Base-by-base conservation (phyloP, 495 filamentous ascomycete species). In the Chaetomidium leptoderma region DNA sequence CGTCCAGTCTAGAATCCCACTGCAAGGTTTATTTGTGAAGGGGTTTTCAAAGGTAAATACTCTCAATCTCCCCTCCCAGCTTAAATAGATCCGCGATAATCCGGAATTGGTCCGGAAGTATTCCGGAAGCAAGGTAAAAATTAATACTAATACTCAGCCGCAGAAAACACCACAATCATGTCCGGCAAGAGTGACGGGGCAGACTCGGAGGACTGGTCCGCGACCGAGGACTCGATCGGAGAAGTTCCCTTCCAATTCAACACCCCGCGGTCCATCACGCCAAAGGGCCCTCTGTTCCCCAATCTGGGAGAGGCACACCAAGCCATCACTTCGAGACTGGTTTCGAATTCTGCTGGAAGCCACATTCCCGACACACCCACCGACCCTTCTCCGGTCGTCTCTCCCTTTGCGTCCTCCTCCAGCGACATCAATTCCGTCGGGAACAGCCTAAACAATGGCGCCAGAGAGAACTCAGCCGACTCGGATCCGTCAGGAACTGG, bases 261-360 rank as follows among this genome's bases (percentile, higher is more conserved):
- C 8, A 27, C 43, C 30, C 37, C 30, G 10, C 27, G 60, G 17
- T 59, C 56, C 2, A 57, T 63, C 48, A 68, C 60, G 11, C 60
- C 63, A 8, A 68, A 61, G 37, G 56, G 56, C 24, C 17, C 54
- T 19, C 29, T 58, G 24, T 68, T 68, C 47, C 54, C 58, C 40
- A 68, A 61, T 42, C 58, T 68, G 7, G 66, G 49, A 6, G 63
- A 66, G 14, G 66, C 66, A 3, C 63, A 66, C 35, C 52, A 61
- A 44, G 63, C 68, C 32, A 71, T 71, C 53, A 71, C 56, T 3
- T 59, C 59, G 24, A 59, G 47, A 23, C 13, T 49, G 35, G 58
- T 47, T 11, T 51, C 51, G 35, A 60, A 53, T 7, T 44, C 58
- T 21, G 32, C 55, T 50, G 55, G 27, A 16, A 40, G 17, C 19